Evolutionary conservation across 2,329 filamentous ascomycete genomes (phyloP), one percentile per base, ranked within the genome.

Genomic region (Cladosporium sp.): DNA sequence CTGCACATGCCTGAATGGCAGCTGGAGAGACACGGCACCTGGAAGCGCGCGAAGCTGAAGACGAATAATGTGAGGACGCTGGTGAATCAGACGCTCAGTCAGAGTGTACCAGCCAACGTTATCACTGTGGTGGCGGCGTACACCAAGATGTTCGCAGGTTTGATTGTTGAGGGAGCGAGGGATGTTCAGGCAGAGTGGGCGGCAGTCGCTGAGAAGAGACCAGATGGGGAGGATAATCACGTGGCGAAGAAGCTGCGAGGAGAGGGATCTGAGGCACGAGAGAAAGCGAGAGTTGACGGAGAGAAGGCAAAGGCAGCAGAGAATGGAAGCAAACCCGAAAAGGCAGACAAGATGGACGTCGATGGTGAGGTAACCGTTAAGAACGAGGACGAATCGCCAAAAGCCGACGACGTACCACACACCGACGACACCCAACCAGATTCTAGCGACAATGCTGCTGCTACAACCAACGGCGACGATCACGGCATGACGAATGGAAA

Each of bases 21-120:
- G 75, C 87, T 88, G 70, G 83, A 87, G 63, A 84, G 90, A 58
- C 92, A 91, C 74, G 89, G 90, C 75, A 83, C 86, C 25, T 93
- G 88, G 85, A 85, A 89, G 67, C 86, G 87, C 11, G 86, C 87
- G 36, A 91, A 89, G 71, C 79, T 93, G 48, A 85, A 86, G 25
- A 88, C 89, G 69, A 84, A 87, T 7, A 87, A 89, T 21, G 88
- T 93, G 65, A 86, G 90, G 74, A 84, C 88, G 84, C 86, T 93
- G 67, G 89, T 92, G 74, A 94, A 93, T 73, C 89, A 91, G 66
- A 92, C 91, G 1, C 88, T 93, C 10, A 92, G 89, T 0, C 91
- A 93, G 75, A 92, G 89, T 1, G 91, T 92, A 0, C 89, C 90
- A 0, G 83, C 86, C 23, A 89, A 86, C 70, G 89, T 93, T 58